phyloP scores from a whole-genome alignment of 805 yeast genomes.

The Saccharomycopsis microspora region DNA sequence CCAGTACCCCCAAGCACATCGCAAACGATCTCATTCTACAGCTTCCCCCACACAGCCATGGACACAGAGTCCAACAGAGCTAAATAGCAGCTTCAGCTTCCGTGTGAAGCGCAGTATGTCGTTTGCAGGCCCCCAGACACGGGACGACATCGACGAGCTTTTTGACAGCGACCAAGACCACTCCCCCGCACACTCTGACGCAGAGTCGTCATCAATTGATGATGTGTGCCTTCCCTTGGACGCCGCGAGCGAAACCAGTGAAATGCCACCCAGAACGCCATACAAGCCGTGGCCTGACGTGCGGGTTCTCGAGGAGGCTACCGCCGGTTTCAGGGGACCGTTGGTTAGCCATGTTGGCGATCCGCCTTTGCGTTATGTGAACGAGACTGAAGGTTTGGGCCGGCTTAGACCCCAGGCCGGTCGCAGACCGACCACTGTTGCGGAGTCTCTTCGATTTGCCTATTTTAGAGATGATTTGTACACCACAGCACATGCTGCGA shows the following conservation, averaged over 20 bases:
- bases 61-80: too few species aligned
- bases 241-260: slow-evolving; percentile 23
- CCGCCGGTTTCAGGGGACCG: slow-evolving; percentile 14
- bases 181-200: slow-evolving; percentile 9
- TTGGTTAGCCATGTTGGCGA: slow-evolving; percentile 13
- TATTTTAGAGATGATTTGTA: slow-evolving; percentile 85
- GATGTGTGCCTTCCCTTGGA: slow-evolving; percentile 90
- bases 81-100: too few species aligned
- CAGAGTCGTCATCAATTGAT: slow-evolving; percentile 60
- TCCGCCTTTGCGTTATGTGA: slow-evolving; percentile 22
- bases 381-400: slow-evolving; percentile 50
- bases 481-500: slow-evolving; percentile 84
- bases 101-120: too few species aligned
- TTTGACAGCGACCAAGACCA: slow-evolving; percentile 15
- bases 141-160: slow-evolving; percentile 11
- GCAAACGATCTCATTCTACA: too few species aligned
- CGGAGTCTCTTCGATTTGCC: slow-evolving; percentile 67
- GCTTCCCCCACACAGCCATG: too few species aligned
- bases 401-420: slow-evolving; percentile 65
- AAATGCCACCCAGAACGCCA: slow-evolving; percentile 16
- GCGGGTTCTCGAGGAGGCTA: slow-evolving; percentile 47
- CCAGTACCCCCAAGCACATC: too few species aligned
- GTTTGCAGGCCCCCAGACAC: too few species aligned
- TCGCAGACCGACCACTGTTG: slow-evolving; percentile 55
- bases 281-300: slow-evolving; percentile 74